A percentile compares a stretch with the other conserved stretches of the same genome.
Conservation (phyloP, 176 grass and related monocot species). For the Oryza officinalis region DNA sequence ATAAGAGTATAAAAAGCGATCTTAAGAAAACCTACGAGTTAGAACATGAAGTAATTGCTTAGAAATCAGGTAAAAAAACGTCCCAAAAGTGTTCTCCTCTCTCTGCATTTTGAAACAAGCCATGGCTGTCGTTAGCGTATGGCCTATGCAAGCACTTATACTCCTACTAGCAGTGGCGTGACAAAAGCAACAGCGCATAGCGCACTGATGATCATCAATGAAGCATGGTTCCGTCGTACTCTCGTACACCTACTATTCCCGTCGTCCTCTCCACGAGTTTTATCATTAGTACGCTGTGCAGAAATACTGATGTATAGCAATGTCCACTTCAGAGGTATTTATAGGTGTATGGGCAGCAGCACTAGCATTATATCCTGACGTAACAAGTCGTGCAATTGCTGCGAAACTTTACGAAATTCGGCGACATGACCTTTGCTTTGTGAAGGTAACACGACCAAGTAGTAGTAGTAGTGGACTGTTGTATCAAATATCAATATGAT, state of each 20-base stretch:
- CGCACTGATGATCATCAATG: not conserved
- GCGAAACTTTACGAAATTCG: not conserved
- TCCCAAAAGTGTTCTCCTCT: not conserved
- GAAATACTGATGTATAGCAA: not conserved
- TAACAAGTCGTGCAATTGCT: not conserved
- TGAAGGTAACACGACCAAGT: not conserved
- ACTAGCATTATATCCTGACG: not conserved
- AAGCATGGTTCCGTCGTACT: not conserved
- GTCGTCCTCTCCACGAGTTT: not conserved
- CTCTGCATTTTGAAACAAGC: not conserved
- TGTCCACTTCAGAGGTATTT: not conserved
- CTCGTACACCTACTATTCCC: not conserved
- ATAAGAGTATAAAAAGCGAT: too few relatives aligned
- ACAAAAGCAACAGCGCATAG: not conserved
- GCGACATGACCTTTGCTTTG: not conserved
- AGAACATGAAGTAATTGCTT: not conserved
- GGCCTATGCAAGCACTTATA: not conserved
- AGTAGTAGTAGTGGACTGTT: not conserved
- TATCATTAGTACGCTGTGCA: not conserved
- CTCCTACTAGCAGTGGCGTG: not conserved
- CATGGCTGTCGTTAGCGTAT: not conserved
- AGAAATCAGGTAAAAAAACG: not conserved
- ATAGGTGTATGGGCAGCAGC: not conserved
- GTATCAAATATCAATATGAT: not conserved
- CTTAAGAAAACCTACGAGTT: not conserved